A percentile compares a stretch with the other conserved stretches of the same genome.
Evolutionary conservation across 1,284 basidiomycete species (phyloP).

Genomic region (Pseudozyma hubeiensis): DNA sequence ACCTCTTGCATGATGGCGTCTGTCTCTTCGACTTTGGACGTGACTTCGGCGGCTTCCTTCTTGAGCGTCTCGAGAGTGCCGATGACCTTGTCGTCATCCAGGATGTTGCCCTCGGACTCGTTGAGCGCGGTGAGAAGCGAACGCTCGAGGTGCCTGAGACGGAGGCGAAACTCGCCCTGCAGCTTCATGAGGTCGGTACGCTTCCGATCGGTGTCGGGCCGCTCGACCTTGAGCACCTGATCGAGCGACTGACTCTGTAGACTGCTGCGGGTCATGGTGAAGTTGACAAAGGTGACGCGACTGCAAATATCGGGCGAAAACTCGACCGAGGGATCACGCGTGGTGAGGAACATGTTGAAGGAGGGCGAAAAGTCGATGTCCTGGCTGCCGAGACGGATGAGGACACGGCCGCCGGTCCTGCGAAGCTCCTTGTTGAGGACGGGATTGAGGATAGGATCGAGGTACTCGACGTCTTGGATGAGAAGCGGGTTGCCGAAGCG

Average conservation of each 20-base stretch:
- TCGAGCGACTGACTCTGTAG: constrained; percentile 97
- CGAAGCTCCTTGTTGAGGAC: constrained; percentile 97
- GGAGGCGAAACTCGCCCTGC: constrained; percentile 95
- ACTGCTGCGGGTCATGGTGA: constrained; percentile 98
- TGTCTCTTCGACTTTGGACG: constrained; percentile 95
- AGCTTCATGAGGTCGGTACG: constrained; percentile 98
- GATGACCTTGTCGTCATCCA: constrained; percentile 99
- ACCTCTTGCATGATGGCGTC: constrained; percentile 96
- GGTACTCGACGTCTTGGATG: constrained; percentile 96
- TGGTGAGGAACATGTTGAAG: constrained; percentile 96
- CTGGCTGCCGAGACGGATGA: constrained; percentile 97
- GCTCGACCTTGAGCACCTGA: constrained; percentile 94
- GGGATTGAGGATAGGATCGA: constrained; percentile 97
- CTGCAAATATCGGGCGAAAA: constrained; percentile 99
- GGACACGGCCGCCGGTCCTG: constrained; percentile 86
- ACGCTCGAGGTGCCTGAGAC: constrained; percentile 91
- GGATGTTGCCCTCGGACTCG: constrained; percentile 94
- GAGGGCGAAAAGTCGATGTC: constrained; percentile 99
- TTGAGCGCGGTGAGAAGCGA: constrained; percentile 94
- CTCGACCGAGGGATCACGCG: constrained; percentile 94
- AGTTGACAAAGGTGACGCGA: constrained; percentile 99
- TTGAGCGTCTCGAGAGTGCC: constrained; percentile 96
- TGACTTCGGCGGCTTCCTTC: constrained; percentile 95
- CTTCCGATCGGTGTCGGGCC: constrained; percentile 96
- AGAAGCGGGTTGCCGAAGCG: constrained; percentile 97